Conservation (phyloP, 306 rosid genomes). For the Crotalaria pallida region DNA sequence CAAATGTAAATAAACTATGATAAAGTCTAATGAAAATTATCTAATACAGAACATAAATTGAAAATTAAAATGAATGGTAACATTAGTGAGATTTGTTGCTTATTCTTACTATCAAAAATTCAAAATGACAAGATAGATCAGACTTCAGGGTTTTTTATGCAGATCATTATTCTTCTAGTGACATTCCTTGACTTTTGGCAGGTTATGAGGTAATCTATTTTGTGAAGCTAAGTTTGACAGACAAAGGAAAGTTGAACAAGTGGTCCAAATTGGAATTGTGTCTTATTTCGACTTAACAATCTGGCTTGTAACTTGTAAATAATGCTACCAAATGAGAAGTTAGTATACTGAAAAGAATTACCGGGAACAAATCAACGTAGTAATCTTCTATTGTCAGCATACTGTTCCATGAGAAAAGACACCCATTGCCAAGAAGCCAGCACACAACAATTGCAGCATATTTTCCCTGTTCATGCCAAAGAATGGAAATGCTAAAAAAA, state of each 20-base stretch:
- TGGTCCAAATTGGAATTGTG: not conserved
- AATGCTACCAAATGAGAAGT: not conserved
- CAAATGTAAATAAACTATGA: not conserved
- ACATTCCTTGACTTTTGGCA: not conserved
- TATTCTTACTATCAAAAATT: not conserved
- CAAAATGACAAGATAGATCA: not conserved
- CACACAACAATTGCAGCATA: conserved; percentile 50
- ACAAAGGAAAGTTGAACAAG: not conserved
- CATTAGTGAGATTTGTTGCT: not conserved
- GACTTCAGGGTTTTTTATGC: not conserved
- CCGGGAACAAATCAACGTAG: conserved; percentile 73
- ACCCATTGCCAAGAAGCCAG: conserved; percentile 90
- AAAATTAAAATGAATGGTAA: not conserved
- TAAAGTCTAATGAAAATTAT: not conserved
- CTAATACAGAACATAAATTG: not conserved
- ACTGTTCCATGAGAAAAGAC: conserved; percentile 88
- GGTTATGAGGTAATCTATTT: not conserved
- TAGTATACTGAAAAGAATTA: conserved; percentile 22
- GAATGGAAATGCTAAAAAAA: conserved; percentile 6
- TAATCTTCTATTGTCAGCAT: conserved; percentile 89
- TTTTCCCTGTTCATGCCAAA: conserved; percentile 50
- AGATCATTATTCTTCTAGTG: too few species aligned
- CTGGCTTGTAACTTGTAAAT: not conserved
- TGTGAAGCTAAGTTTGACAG: not conserved
- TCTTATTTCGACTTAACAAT: not conserved